These are phyloP conservation scores for Azolla pinnata DNA, from an alignment of 75 land plant species.

Conservation along the genomic window DNA sequence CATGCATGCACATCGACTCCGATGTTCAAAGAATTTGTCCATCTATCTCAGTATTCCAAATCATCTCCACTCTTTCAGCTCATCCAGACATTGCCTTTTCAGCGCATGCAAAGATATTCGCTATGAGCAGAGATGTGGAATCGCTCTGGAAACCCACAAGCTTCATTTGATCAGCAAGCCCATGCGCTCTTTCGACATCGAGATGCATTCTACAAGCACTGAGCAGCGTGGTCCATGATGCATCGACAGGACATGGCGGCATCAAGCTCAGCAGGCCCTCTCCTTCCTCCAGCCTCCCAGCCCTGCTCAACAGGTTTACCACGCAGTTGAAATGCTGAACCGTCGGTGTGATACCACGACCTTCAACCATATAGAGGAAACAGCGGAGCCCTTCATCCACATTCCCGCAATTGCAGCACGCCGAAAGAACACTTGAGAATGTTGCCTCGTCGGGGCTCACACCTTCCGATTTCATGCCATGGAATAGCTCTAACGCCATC, in stretches of 20 bases:
- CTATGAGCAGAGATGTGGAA: no score
- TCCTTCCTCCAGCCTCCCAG: conserved; percentile 7
- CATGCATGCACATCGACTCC: no score
- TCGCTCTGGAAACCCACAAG: no score
- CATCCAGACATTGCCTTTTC: no score
- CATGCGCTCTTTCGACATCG: not conserved
- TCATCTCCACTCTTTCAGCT: no score
- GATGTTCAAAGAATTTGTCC: no score
- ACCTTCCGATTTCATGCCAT: conserved; percentile 12
- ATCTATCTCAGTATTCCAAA: no score
- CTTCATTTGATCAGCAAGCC: conserved; percentile 1
- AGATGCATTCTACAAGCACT: conserved; percentile 4
- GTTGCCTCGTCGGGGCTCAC: conserved; percentile 22
- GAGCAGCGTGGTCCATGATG: conserved; percentile 1
- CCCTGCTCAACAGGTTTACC: conserved; percentile 6
- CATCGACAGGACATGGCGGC: conserved; percentile 1
- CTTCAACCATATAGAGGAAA: conserved; percentile 9
- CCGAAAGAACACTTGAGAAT: conserved; percentile 17
- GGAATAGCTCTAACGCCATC: conserved; percentile 14
- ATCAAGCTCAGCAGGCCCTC: conserved; percentile 2
- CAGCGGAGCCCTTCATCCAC: conserved; percentile 9
- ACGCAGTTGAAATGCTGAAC: not conserved
- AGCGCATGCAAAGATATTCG: no score
- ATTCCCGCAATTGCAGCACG: conserved; percentile 16
- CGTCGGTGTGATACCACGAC: not conserved